Conservation (phyloP, 2,329 filamentous ascomycete species). For the Amauroascus verrucosus region DNA sequence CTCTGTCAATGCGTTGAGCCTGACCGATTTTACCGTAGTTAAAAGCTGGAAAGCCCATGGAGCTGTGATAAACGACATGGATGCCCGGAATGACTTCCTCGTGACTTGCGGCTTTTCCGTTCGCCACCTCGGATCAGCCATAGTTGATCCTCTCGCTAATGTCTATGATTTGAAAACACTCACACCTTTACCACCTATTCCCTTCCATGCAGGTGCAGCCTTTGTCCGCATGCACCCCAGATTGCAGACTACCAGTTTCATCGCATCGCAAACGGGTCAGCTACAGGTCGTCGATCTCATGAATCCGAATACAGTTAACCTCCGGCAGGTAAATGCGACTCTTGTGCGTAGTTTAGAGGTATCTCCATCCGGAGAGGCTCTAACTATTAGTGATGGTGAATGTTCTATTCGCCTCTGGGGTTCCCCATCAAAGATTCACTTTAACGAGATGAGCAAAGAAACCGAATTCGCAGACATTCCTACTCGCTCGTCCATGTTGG, state of each 20-base stretch:
- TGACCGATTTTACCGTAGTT: constrained; percentile 63
- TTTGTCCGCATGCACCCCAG: constrained; percentile 95
- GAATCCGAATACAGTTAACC: constrained; percentile 79
- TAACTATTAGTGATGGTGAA: constrained; percentile 70
- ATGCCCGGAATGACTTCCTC: constrained; percentile 87
- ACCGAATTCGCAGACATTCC: constrained; percentile 65
- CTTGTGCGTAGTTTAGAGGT: constrained; percentile 75
- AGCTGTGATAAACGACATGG: constrained; percentile 88
- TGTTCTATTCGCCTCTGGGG: constrained; percentile 79
- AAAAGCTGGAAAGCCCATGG: constrained; percentile 88
- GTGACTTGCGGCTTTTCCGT: constrained; percentile 91
- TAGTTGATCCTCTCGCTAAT: constrained; percentile 86
- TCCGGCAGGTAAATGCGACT: constrained; percentile 70
- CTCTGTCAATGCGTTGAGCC: constrained; percentile 75
- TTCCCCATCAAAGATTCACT: constrained; percentile 72
- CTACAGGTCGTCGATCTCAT: constrained; percentile 93
- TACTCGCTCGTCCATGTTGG: constrained; percentile 52
- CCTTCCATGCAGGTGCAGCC: constrained; percentile 82
- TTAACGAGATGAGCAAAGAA: constrained; percentile 69
- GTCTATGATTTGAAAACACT: constrained; percentile 93
- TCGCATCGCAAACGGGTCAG: constrained; percentile 82
- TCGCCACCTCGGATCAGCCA: constrained; percentile 65
- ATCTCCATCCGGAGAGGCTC: constrained; percentile 74
- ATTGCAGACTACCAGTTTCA: constrained; percentile 88
- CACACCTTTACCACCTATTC: constrained; percentile 76